Evolutionary conservation across 2,329 filamentous ascomycete species (phyloP).

Genomic region (Tolypocladium guangdongense): DNA sequence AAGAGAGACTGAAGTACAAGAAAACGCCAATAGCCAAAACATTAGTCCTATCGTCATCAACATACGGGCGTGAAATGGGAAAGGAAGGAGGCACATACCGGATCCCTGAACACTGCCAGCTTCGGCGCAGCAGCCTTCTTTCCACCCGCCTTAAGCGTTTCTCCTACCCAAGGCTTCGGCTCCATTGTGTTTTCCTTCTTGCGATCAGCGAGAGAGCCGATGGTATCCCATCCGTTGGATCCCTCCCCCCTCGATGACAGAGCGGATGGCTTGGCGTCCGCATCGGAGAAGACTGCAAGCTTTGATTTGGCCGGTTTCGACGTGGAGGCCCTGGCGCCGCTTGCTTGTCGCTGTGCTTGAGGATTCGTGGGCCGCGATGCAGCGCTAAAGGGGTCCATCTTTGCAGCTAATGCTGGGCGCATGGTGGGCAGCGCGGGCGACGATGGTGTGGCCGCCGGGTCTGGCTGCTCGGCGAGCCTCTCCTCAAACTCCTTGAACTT

Average conservation of each 20-base stretch:
- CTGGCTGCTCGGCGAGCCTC: slow-evolving; percentile 55
- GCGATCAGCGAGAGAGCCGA: slow-evolving; percentile 73
- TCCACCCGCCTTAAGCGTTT: slow-evolving; percentile 79
- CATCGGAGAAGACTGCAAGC: slow-evolving; percentile 83
- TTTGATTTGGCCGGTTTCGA: slow-evolving; percentile 66
- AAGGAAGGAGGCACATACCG: slow-evolving; percentile 48
- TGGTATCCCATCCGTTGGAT: slow-evolving; percentile 80
- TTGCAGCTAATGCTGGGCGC: slow-evolving; percentile 73
- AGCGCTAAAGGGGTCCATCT: slow-evolving; percentile 69
- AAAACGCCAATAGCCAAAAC: slow-evolving; percentile 35
- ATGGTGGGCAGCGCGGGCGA: slow-evolving; percentile 81
- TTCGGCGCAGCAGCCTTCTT: slow-evolving; percentile 66
- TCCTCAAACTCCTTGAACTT: slow-evolving; percentile 91
- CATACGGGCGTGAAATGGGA: slow-evolving; percentile 42
- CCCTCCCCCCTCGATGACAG: slow-evolving; percentile 39
- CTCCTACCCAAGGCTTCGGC: slow-evolving; percentile 81
- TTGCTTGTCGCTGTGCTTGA: slow-evolving; percentile 48
- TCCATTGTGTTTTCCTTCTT: slow-evolving; percentile 91
- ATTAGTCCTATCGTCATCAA: slow-evolving; percentile 99
- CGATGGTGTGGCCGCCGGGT: slow-evolving; percentile 54
- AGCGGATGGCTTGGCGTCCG: slow-evolving; percentile 47
- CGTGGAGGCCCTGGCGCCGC: slow-evolving; percentile 34
- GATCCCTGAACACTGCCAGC: slow-evolving; percentile 88
- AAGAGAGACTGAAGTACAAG: slow-evolving; percentile 42
- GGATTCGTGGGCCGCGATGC: slow-evolving; percentile 47